phyloP scores from a whole-genome alignment of 148 eudicot species.

The Cornus suecica region DNA sequence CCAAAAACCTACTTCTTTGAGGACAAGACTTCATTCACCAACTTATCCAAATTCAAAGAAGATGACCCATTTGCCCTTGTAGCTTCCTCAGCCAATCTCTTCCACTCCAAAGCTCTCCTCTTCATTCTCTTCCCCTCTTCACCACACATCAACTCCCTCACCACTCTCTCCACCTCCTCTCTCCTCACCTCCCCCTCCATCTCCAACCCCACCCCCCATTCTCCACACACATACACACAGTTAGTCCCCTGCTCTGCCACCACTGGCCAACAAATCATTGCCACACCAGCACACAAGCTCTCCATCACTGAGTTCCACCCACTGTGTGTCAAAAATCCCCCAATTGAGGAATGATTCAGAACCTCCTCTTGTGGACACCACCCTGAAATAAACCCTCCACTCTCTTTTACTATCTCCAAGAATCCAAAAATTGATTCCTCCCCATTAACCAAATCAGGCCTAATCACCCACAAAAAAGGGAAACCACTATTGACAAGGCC shows the following conservation, averaged over 20 bases:
- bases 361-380: not conserved
- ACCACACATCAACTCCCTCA: conserved; percentile 18
- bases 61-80: conserved; percentile 4
- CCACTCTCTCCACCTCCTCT: conserved; percentile 14
- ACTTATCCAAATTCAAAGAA: not conserved
- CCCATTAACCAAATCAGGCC: not conserved
- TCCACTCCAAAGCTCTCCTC: conserved; percentile 18
- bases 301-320: conserved; percentile 46
- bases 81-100: conserved; percentile 13
- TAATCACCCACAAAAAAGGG: not conserved
- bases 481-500: not conserved
- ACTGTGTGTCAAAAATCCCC: conserved; percentile 28
- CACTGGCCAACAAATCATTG: conserved; percentile 33
- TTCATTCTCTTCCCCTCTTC: conserved; percentile 20
- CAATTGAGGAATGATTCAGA: not conserved
- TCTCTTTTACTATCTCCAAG: not conserved
- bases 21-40: not conserved
- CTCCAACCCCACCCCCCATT: conserved; percentile 34
- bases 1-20: not conserved
- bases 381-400: not conserved
- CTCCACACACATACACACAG: conserved; percentile 16
- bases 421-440: not conserved
- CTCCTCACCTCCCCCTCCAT: conserved; percentile 20
- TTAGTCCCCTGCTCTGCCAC: conserved; percentile 33
- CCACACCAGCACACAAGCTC: conserved; percentile 19